Base-by-base conservation (phyloP, 495 filamentous ascomycete genomes). In the Aspergillus steynii region DNA sequence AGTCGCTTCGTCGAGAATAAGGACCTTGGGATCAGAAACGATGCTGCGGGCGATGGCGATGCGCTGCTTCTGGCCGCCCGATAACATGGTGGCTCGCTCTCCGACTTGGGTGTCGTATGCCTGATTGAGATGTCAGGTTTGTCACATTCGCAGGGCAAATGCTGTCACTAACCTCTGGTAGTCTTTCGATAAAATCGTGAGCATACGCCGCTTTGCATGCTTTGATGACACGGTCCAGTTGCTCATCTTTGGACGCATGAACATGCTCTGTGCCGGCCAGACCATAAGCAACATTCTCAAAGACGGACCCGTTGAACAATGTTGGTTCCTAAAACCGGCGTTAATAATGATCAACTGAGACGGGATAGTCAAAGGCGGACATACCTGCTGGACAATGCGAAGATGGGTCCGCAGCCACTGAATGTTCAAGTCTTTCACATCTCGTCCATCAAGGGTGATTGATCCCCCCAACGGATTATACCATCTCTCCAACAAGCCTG, bases 61-160 rank as follows among this genome's bases (percentile, higher is more conserved):
- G 50, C 93, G 86, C 69, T 97, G 93, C 70, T 96, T 96, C 74
- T 97, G 93, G 15, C 93, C 93, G 65, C 93, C 93, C 27, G 88
- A 91, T 50, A 97, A 77, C 27, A 94, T 73, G 67, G 91, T 90
- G 5, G 92, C 93, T 47, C 92, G 84, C 70, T 95, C 91, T 47
- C 93, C 92, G 54, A 97, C 90, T 50, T 88, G 84, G 0, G 92
- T 96, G 62, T 93, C 83, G 68, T 95, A 95, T 14, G 71, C 72
- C 29, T 42, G 9, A 2, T 14, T 42, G 7, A 14, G 1, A 42
- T 42, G 37, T 42, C 7, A 42, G 37, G 7, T 42, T 14, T 10
- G 10, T 14, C 12, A 12, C 12, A 14, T 42, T 42, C 8, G 37
- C 1, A 2, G 1, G 14, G 9, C 2, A 4, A 14, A 42, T 1